Evolutionary conservation across 73 alveolate genomes (phyloP).

Genomic region (Paramecium sonneborni): DNA sequence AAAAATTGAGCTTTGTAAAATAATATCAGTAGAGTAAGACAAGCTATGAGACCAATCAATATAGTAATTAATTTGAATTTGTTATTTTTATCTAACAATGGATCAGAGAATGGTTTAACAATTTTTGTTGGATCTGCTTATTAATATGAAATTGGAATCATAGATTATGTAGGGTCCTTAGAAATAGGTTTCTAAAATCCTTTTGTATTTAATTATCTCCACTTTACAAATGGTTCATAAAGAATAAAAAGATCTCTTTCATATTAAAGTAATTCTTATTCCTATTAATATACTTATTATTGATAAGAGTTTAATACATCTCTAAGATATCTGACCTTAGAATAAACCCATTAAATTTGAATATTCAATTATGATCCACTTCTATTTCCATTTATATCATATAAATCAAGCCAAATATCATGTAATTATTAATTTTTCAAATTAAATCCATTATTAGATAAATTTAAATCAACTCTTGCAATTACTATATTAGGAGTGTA

Average conservation of each 20-base stretch:
- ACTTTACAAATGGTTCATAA: not conserved
- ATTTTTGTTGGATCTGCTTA: not conserved
- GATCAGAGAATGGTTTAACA: conserved; percentile 29
- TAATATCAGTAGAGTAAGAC: conserved; percentile 10
- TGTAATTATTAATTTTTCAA: not conserved
- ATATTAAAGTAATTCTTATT: not conserved
- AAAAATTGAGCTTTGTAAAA: conserved; percentile 19
- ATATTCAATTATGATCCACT: not conserved
- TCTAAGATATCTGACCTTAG: conserved; percentile 5
- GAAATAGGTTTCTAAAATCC: not conserved
- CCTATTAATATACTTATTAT: not conserved
- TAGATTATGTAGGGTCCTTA: not conserved
- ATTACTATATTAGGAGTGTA: conserved; percentile 10
- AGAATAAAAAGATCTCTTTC: not conserved
- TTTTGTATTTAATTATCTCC: conserved; percentile 19
- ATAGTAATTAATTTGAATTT: not conserved
- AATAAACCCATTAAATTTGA: conserved; percentile 20
- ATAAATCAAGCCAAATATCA: conserved; percentile 32
- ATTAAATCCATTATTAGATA: not conserved
- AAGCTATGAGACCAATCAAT: not conserved
- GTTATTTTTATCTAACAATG: not conserved
- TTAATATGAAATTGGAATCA: not conserved
- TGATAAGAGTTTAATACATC: not conserved
- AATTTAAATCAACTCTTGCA: conserved; percentile 33
- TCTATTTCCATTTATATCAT: not conserved